Base-by-base conservation (phyloP, 2,329 filamentous ascomycete genomes). In the Penicillium crustosum region DNA sequence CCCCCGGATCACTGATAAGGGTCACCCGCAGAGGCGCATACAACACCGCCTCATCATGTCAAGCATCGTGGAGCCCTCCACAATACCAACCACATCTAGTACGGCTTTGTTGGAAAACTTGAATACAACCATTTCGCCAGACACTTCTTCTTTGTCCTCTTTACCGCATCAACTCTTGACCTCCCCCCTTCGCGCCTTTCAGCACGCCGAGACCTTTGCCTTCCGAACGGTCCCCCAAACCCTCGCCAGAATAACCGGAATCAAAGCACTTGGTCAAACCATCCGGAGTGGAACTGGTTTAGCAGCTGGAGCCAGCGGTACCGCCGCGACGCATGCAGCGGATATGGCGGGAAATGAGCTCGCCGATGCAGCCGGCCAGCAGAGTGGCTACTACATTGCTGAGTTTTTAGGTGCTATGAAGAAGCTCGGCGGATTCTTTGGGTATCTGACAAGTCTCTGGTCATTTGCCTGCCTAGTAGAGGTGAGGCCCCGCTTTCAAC, bases 401-500 rank as follows among this genome's bases (percentile, higher is more conserved):
- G 77, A 81, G 58, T 72, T 80, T 55, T 76, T 83, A 50, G 78
- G 82, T 57, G 77, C 79, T 5, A 68, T 84, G 63, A 85, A 88
- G 70, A 91, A 89, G 43, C 81, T 97, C 43, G 90, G 91, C 44
- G 92, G 90, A 60, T 86, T 97, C 58, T 93, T 97, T 75, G 89
- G 87, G 67, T 99, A 97, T 75, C 82, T 92, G 43, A 95, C 90
- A 1, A 95, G 91, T 75, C 89, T 89, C 74, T 97, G 94, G 94
- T 93, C 93, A 0, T 79, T 97, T 57, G 87, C 88, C 52, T 97
- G 92, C 67, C 87, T 97, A 66, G 85, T 88, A 38, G 90, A 93
- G 81, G 82, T 85, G 73, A 74, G 78, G 69, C 27, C 51, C 47
- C 17, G 29, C 21, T 42, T n/a, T 53, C 7, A 23, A 42, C 19